Base-by-base conservation (phyloP, 2,329 filamentous ascomycete species). In the Penicillium sp. region DNA sequence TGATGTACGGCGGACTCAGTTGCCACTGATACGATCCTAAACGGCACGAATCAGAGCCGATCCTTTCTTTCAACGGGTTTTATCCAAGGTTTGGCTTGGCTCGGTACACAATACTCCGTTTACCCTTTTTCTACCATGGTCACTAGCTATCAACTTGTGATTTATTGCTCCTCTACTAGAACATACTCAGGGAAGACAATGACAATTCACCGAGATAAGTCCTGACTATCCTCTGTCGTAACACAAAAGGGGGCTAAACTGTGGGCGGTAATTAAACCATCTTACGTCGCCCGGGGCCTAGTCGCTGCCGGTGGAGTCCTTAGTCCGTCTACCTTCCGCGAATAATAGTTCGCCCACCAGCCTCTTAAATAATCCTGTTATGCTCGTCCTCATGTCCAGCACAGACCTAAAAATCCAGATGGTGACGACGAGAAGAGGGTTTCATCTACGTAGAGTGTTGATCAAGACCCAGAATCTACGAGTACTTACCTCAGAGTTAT, bases 1-100 rank as follows among this genome's bases (percentile, higher is more conserved):
- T 62, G 59, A 64, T 64, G 60, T 47, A 60, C 24, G 15, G 12
- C 55, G 60, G 60, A 54, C 56, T 64, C 62, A 62, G 54, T 64
- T 60, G 62, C 62, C 62, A 62, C 61, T 17, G 24, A 37, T 42
- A 40, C 24, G 51, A 40, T 35, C 50, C 22, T n/a, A 38, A n/a
- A 40, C 51, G 51, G 22, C 33, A 40, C 51, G 37, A 54, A 54
- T 54, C 51, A 54, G 30, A 37, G 50, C 19, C 12, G 51, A 40
- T 22, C 26, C 8, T 45, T n/a, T n/a, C 8, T 45, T n/a, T n/a
- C 53, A 56, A 56, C 38, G 28, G 28, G 24, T 45, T 45, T 30
- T 5, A 13, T 13, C 50, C 50, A 53, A 35, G 33, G 33, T 35
- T 51, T 35, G 12, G 10, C 17, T 8, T 9, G 9, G 15, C 38